Evolutionary conservation across 495 filamentous ascomycete genomes (phyloP), one percentile per base, ranked within the genome.

Genomic region (Aspergillus saccharolyticus): DNA sequence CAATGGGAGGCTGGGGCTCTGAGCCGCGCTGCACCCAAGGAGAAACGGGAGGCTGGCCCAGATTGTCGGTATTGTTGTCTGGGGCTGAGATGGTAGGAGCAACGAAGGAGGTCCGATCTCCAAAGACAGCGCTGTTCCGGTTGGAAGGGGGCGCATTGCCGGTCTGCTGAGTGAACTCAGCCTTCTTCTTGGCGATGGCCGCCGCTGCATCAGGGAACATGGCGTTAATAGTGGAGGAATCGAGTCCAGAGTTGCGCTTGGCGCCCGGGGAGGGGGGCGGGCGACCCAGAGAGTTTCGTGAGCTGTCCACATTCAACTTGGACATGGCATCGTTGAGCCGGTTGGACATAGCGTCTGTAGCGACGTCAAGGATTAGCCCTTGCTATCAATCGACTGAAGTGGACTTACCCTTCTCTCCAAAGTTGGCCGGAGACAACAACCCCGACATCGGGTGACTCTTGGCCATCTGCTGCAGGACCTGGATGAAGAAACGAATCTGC

Each of bases 191-290:
- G 25, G 91, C 91, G 71, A 98, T 97, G 15, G 95, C 95, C 15
- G 93, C 95, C 2, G 94, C 95, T 20, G 94, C 94, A 78, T 97
- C 94, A 5, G 94, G 94, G 69, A 98, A 98, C 94, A 98, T 97
- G 61, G 90, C 90, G 74, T 96, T 93, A 69, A 97, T 96, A n/a
- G 89, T 91, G 33, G 84, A 86, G n/a, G 90, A 77, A 67, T 97
- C 94, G 42, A 97, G 83, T 16, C 85, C 91, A 25, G 94, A 97
- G 69, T 94, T 93, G 54, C 94, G 85, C 78, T 96, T 97, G 44
- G 80, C 83, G 60, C 85, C 81, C 15, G 86, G 83, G 24, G 90
- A 89, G 51, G 88, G 84, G 39, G 91, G 90, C 59, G 90, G 88
- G 57, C 82, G 80, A 52, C 87, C 86, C 61, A 96, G 77, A 43